Conservation (phyloP, 2,329 filamentous ascomycete genomes). For the Stromatinia cepivora region DNA sequence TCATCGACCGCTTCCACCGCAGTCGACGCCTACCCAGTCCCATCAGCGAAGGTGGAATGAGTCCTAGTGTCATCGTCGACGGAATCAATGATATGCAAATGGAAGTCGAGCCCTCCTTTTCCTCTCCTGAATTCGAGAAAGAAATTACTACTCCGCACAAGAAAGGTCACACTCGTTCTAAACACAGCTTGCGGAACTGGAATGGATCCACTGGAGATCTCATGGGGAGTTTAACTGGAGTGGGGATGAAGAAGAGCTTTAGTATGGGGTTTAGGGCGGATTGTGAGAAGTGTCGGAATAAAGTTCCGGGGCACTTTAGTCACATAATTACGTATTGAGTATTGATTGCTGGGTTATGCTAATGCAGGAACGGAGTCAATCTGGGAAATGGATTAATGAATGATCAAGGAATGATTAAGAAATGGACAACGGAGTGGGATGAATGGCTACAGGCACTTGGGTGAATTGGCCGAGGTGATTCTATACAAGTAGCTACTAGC, state of each 20-base stretch:
- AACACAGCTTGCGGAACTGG: slow-evolving; percentile 40
- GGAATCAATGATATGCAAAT: slow-evolving; percentile 40
- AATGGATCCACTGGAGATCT: slow-evolving; percentile 34
- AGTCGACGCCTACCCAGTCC: slow-evolving; percentile 40
- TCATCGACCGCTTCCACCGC: slow-evolving; percentile 34
- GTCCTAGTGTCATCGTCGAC: slow-evolving; percentile 38
- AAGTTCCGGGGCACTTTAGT: slow-evolving; percentile 77
- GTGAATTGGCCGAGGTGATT: not conserved
- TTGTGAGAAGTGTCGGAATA: slow-evolving; percentile 74
- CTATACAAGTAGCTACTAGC: not conserved
- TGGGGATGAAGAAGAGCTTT: slow-evolving; percentile 66
- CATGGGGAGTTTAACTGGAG: slow-evolving; percentile 24
- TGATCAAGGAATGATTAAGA: not conserved
- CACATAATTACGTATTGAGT: slow-evolving; percentile 63
- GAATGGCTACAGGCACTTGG: not conserved
- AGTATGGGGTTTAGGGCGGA: slow-evolving; percentile 77
- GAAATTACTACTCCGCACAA: slow-evolving; percentile 36
- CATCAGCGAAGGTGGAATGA: slow-evolving; percentile 41
- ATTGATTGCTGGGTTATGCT: slow-evolving; percentile 25
- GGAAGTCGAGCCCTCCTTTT: slow-evolving; percentile 35
- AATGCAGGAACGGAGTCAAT: not conserved
- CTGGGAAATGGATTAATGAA: not conserved
- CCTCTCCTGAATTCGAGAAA: slow-evolving; percentile 28
- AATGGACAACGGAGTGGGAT: not conserved
- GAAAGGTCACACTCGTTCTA: slow-evolving; percentile 40